Evolutionary conservation across 495 filamentous ascomycete species (phyloP).

Genomic region (Tuber umbilicatum): DNA sequence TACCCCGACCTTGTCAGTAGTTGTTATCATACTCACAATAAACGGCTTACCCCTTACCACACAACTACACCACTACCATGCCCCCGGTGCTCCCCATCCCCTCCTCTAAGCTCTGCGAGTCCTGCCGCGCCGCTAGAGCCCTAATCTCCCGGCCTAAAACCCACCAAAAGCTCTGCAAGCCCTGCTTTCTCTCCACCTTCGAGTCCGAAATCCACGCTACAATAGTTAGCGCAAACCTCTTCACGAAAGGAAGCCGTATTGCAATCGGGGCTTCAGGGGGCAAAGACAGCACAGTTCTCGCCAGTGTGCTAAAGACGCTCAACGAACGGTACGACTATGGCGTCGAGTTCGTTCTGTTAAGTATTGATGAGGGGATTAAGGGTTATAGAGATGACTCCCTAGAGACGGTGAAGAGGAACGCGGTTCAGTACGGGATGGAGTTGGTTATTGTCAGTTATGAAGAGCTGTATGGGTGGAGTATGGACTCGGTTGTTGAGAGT

Average conservation of each 20-base stretch:
- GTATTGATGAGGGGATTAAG: conserved; percentile 94
- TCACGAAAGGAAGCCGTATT: conserved; percentile 74
- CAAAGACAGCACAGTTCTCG: conserved; percentile 95
- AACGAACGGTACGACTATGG: conserved; percentile 86
- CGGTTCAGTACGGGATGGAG: conserved; percentile 80
- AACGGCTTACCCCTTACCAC: background rate
- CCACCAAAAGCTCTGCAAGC: conserved; percentile 79
- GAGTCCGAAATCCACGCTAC: conserved; percentile 92
- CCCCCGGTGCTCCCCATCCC: conserved; percentile 1
- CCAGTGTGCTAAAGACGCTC: conserved; percentile 86
- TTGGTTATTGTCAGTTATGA: conserved; percentile 86
- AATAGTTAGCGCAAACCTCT: conserved; percentile 69
- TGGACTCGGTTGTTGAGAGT: conserved; percentile 94
- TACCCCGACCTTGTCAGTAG: background rate
- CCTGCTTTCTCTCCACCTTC: conserved; percentile 79
- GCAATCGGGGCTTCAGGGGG: conserved; percentile 95
- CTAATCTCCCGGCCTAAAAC: conserved; percentile 92
- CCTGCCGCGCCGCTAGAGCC: conserved; percentile 69
- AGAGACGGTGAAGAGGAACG: conserved; percentile 92
- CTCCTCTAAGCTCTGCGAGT: conserved; percentile 58
- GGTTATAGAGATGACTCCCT: conserved; percentile 93
- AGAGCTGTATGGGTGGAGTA: conserved; percentile 97
- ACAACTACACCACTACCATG: background rate
- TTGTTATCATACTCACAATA: background rate
- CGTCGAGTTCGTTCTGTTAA: conserved; percentile 75